Conservation (phyloP, 331 rosid genomes). For the Stylosanthes scabra region DNA sequence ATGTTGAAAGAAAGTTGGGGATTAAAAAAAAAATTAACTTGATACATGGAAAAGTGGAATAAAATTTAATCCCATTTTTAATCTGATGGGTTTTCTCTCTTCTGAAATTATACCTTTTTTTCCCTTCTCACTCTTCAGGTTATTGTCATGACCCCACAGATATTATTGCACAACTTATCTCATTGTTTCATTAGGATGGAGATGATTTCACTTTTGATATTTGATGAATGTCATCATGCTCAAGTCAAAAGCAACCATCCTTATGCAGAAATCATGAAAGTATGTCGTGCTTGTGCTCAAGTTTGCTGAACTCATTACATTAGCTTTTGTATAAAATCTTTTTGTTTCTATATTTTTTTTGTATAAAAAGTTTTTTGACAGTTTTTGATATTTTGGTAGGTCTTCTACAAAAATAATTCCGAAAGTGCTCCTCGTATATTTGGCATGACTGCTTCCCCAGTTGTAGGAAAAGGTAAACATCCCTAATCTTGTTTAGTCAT, state of each 20-base stretch:
- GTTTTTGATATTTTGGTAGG: constrained; percentile 50
- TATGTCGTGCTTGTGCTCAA: constrained; percentile 45
- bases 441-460: constrained; percentile 99
- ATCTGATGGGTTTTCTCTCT: constrained; percentile 27
- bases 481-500: neutral
- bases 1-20: constrained; percentile 14
- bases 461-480: constrained; percentile 88
- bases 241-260: constrained; percentile 89
- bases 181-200: constrained; percentile 90
- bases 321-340: constrained; percentile 15
- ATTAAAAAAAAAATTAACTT: constrained; percentile 19
- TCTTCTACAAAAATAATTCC: constrained; percentile 51
- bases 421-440: constrained; percentile 82
- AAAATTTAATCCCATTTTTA: neutral
- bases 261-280: constrained; percentile 91
- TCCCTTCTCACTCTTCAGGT: constrained; percentile 60
- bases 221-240: constrained; percentile 99
- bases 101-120: constrained; percentile 10
- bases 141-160: constrained; percentile 92
- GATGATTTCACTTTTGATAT: constrained; percentile 78
- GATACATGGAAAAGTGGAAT: neutral
- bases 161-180: constrained; percentile 62
- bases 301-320: constrained; percentile 18
- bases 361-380: neutral
- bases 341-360: constrained; percentile 7